These are phyloP conservation scores for Isatis lusitanica DNA, from an alignment of 441 rosid species.

Conservation along the genomic window DNA sequence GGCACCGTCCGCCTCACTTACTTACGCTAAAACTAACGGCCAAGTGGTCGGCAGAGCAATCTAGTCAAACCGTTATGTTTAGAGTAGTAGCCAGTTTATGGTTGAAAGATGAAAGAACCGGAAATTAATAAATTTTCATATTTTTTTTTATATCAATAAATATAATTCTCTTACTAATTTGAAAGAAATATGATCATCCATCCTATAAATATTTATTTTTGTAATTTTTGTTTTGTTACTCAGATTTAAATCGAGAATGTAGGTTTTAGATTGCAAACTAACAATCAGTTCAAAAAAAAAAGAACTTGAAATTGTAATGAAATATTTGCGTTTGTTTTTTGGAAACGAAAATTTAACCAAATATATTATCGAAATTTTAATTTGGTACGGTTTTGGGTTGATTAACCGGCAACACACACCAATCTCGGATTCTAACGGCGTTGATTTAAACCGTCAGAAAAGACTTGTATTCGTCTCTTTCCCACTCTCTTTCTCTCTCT, in stretches of 20 bases:
- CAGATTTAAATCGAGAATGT: too few relatives aligned
- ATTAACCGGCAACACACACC: not conserved
- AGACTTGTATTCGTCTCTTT: conserved; percentile 37
- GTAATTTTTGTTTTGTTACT: too few relatives aligned
- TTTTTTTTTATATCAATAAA: too few relatives aligned
- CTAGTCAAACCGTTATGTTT: not conserved
- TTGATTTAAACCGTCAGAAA: conserved; percentile 45
- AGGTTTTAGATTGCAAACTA: too few relatives aligned
- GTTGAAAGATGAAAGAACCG: too few relatives aligned
- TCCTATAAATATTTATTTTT: too few relatives aligned
- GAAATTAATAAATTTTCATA: too few relatives aligned
- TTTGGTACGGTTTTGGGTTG: conserved; percentile 1
- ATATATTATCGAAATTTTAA: not conserved
- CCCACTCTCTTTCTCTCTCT: conserved; percentile 24
- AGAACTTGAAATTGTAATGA: not conserved
- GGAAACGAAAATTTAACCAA: not conserved
- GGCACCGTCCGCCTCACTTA: conserved; percentile 26
- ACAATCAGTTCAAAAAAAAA: too few relatives aligned
- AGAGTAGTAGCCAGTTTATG: too few relatives aligned
- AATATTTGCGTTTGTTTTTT: not conserved
- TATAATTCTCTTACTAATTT: too few relatives aligned
- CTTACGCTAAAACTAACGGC: conserved; percentile 42
- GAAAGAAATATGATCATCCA: too few relatives aligned
- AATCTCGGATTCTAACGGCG: conserved; percentile 44
- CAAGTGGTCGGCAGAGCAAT: not conserved